These are phyloP conservation scores for Aegle marmelos DNA, from an alignment of 345 rosid genomes.

Conservation along the genomic window DNA sequence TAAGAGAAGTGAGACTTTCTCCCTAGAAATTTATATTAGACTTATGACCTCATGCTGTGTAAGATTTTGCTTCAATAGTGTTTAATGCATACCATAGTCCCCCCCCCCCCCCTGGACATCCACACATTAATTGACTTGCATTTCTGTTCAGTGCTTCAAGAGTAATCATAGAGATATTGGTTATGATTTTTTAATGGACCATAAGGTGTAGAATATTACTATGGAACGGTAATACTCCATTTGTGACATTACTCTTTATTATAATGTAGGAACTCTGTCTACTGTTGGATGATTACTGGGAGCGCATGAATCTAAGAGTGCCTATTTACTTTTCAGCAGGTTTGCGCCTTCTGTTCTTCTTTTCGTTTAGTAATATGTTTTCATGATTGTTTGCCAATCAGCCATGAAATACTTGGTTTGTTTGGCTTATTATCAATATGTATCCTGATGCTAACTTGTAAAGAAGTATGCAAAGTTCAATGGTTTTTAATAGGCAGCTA, in stretches of 20 bases:
- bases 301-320: conserved; percentile 85
- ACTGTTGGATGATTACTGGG: conserved; percentile 96
- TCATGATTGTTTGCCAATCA: not conserved
- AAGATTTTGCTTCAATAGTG: not conserved
- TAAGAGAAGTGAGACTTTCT: not conserved
- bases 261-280: conserved; percentile 72
- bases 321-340: conserved; percentile 98
- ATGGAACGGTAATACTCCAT: not conserved
- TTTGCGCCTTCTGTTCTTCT: conserved; percentile 22
- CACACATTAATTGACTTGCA: not conserved
- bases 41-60: not conserved
- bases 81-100: not conserved
- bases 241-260: not conserved
- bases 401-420: not conserved
- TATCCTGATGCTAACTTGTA: not conserved
- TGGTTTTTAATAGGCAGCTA: not conserved
- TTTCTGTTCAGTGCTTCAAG: not conserved
- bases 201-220: not conserved
- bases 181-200: not conserved
- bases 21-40: not conserved
- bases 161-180: not conserved
- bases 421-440: not conserved
- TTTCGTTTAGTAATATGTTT: not conserved
- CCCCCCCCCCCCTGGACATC: not conserved
- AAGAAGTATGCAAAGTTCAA: not conserved